Evolutionary conservation across 225 moss, liverwort and hornwort species (phyloP).

Genomic region (Antitrichia curtipendula): DNA sequence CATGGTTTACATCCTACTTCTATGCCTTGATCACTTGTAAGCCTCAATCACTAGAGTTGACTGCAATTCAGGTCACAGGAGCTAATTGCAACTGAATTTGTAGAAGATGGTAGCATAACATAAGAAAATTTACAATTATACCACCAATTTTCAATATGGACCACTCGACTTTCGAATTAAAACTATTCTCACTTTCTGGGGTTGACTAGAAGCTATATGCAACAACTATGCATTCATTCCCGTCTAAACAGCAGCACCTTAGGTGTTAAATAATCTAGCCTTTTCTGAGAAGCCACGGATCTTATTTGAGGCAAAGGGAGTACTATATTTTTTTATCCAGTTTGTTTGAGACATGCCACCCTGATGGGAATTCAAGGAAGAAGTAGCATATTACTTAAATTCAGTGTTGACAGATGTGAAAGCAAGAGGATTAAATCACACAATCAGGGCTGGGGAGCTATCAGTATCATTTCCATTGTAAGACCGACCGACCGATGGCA

Average conservation of each 20-base stretch:
- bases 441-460: not conserved
- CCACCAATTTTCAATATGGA: fast-evolving
- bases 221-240: too few relatives aligned
- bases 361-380: not conserved
- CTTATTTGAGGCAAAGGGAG: not conserved
- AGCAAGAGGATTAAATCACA: not conserved
- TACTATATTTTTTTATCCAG: not conserved
- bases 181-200: fast-evolving
- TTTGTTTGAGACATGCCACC: not conserved
- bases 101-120: fast-evolving
- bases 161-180: fast-evolving
- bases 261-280: fast-evolving
- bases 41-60: not conserved
- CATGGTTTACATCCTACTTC: fast-evolving
- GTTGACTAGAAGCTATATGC: not conserved
- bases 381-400: not conserved
- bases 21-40: not conserved
- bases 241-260: not conserved
- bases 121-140: not conserved
- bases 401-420: not conserved
- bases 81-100: fast-evolving
- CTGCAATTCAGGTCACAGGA: fast-evolving
- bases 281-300: fast-evolving
- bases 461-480: not conserved
- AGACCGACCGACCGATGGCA: not conserved